Evolutionary conservation across 2,329 filamentous ascomycete species (phyloP).

Genomic region (Calonectria leucothoes): DNA sequence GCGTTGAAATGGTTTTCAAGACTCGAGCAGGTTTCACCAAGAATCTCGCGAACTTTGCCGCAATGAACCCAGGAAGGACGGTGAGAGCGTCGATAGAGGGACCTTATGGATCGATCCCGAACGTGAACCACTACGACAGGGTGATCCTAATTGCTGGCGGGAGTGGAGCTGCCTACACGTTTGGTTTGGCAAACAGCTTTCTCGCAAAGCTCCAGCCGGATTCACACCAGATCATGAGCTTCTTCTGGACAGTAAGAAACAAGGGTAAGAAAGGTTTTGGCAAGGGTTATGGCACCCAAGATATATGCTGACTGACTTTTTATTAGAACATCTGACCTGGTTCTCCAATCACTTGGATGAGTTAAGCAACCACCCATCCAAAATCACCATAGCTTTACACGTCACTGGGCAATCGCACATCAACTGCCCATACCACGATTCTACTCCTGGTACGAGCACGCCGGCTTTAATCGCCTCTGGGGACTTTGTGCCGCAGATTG

Average conservation of each 20-base stretch:
- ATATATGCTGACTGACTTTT: background rate
- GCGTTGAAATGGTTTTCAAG: slow-evolving; percentile 62
- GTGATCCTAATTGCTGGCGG: slow-evolving; percentile 39
- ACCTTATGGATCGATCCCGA: slow-evolving; percentile 64
- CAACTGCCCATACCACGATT: background rate
- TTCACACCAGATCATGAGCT: slow-evolving; percentile 4
- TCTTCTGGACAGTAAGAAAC: slow-evolving; percentile 30
- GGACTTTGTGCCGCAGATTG: slow-evolving; percentile 5
- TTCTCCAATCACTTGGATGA: background rate
- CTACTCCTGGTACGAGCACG: background rate
- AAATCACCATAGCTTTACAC: background rate
- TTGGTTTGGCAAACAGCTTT: slow-evolving; percentile 29
- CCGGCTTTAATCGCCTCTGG: background rate
- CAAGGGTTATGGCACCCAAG: too few species aligned
- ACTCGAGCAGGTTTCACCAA: slow-evolving; percentile 64
- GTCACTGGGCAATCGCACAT: slow-evolving; percentile 2
- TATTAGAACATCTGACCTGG: background rate
- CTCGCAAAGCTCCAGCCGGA: slow-evolving; percentile 3
- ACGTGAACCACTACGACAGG: slow-evolving; percentile 48
- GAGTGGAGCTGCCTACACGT: slow-evolving; percentile 40
- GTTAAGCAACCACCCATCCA: background rate
- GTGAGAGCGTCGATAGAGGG: slow-evolving; percentile 63
- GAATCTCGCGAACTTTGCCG: slow-evolving; percentile 59
- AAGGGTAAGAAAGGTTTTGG: slow-evolving; percentile 16
- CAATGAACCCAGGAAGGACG: slow-evolving; percentile 53